phyloP scores from a whole-genome alignment of 1,284 basidiomycete genomes.

The Rhodotorula sp. region DNA sequence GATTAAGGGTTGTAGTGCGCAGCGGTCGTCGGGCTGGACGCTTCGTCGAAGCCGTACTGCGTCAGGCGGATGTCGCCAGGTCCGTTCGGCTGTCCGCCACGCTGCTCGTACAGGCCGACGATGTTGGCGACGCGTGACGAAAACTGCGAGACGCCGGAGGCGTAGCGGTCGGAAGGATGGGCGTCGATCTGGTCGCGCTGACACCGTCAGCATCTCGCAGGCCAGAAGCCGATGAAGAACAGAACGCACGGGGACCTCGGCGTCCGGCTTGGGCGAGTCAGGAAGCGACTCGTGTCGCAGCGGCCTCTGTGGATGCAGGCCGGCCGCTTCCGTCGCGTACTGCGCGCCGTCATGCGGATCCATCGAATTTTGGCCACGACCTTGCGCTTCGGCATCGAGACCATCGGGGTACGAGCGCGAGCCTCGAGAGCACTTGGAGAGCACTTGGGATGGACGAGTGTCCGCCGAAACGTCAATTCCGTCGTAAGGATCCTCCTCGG shows the following conservation, averaged over 20 bases:
- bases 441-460: neutral
- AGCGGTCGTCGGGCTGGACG: neutral
- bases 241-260: constrained; percentile 26
- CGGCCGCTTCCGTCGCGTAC: neutral
- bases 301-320: neutral
- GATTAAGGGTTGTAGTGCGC: neutral
- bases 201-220: neutral
- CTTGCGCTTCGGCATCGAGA: neutral
- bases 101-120: constrained; percentile 30
- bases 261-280: constrained; percentile 26
- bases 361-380: no score
- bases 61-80: constrained; percentile 9
- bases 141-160: constrained; percentile 14
- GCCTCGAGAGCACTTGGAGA: constrained; percentile 25
- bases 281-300: constrained; percentile 20
- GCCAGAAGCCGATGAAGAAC: neutral
- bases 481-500: constrained; percentile 22
- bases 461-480: constrained; percentile 16
- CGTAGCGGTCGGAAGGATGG: constrained; percentile 11
- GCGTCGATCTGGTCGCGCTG: constrained; percentile 14
- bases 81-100: neutral
- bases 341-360: neutral
- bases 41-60: constrained; percentile 15
- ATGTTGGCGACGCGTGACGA: constrained; percentile 26
- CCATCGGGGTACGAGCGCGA: constrained; percentile 4